Conservation (phyloP, 257 asterid species). For the Salvia rosmarinus region DNA sequence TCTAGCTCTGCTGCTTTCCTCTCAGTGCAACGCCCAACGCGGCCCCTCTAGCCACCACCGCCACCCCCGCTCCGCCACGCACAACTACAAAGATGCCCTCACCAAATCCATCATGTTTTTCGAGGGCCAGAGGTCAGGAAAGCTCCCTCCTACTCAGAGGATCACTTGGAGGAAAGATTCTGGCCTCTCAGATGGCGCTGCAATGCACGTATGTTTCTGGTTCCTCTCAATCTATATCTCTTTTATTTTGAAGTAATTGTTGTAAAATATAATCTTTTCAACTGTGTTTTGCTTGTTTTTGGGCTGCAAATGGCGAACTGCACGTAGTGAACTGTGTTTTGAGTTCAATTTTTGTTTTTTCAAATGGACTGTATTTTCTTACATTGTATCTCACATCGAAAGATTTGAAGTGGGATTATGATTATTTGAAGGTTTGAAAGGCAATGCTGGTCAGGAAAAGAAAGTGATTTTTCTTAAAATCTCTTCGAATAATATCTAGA, state of each 20-base stretch:
- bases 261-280: neutral
- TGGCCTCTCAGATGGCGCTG: conserved; percentile 89
- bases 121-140: conserved; percentile 95
- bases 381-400: neutral
- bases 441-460: neutral
- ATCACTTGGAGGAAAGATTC: conserved; percentile 88
- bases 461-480: neutral
- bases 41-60: conserved; percentile 42
- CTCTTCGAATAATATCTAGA: neutral
- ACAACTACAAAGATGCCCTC: conserved; percentile 90
- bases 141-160: conserved; percentile 77
- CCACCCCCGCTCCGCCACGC: conserved; percentile 65
- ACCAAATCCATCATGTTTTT: conserved; percentile 76
- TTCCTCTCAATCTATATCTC: neutral
- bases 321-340: conserved; percentile 45
- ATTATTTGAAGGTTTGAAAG: neutral
- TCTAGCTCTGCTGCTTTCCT: conserved; percentile 33
- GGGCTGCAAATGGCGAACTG: too few species aligned
- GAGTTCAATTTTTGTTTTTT: too few species aligned
- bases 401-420: conserved; percentile 7
- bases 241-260: too few species aligned
- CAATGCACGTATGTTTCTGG: conserved; percentile 58
- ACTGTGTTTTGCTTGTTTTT: conserved; percentile 20
- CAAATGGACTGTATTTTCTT: too few species aligned
- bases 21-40: conserved; percentile 46